Percentiles rank a stretch among this genome's conserved stretches.
Evolutionary conservation across 306 rosid genomes (phyloP).

Genomic region (Begonia masoniana): DNA sequence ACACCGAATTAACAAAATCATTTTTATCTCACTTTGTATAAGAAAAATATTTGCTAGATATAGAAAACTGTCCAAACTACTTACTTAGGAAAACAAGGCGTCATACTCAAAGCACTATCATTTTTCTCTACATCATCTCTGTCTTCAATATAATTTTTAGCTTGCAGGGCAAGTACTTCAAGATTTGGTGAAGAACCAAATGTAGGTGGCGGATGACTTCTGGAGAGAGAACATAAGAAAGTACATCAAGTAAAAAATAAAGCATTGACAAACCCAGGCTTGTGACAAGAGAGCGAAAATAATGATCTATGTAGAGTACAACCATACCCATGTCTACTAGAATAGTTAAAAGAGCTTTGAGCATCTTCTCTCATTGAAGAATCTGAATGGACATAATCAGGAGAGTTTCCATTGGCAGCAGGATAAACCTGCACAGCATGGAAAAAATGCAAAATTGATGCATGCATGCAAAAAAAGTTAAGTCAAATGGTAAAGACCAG

Average conservation of each 20-base stretch:
- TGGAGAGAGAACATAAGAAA: constrained; percentile 21
- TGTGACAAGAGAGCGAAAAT: background rate
- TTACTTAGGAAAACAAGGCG: constrained; percentile 43
- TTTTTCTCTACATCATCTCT: constrained; percentile 47
- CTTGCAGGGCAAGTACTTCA: constrained; percentile 55
- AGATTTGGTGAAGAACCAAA: constrained; percentile 90
- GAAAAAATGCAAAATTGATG: constrained; percentile 6
- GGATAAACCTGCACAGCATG: constrained; percentile 65
- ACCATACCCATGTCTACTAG: constrained; percentile 61
- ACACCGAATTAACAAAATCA: background rate
- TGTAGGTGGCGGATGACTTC: constrained; percentile 89
- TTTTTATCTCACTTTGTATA: background rate
- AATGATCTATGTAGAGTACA: constrained; percentile 6
- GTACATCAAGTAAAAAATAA: background rate
- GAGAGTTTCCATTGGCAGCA: constrained; percentile 27
- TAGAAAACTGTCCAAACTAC: constrained; percentile 2
- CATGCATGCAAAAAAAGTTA: background rate
- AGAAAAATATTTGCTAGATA: constrained; percentile 1
- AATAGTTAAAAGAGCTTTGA: constrained; percentile 57
- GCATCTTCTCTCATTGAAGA: constrained; percentile 87
- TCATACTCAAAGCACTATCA: constrained; percentile 40
- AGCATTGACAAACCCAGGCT: background rate
- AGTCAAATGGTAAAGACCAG: constrained; percentile 5
- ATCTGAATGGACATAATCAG: constrained; percentile 50
- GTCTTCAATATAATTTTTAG: constrained; percentile 43